phyloP scores from a whole-genome alignment of 768 basidiomycete genomes.

The Mrakia gelida region DNA sequence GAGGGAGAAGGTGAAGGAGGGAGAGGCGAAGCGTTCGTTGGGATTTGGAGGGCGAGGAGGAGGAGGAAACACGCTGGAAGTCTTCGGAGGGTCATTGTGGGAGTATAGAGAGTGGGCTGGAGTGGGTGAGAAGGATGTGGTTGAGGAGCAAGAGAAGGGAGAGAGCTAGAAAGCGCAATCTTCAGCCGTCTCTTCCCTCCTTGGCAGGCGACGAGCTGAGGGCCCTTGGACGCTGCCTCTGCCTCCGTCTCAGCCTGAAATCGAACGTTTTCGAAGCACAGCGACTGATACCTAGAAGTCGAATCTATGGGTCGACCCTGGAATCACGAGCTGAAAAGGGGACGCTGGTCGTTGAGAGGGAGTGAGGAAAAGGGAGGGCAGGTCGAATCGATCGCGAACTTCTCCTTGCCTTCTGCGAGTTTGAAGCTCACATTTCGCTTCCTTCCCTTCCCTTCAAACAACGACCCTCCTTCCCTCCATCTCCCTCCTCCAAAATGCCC shows the following conservation, averaged over 20 bases:
- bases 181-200: too few species aligned
- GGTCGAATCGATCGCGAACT: too few species aligned
- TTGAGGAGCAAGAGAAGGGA: not conserved
- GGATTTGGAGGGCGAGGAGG: not conserved
- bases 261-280: too few species aligned
- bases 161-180: too few species aligned
- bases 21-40: not conserved
- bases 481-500: not conserved
- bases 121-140: not conserved
- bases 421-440: not conserved
- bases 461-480: not conserved
- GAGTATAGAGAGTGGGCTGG: not conserved
- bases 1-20: not conserved
- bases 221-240: too few species aligned
- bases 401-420: not conserved
- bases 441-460: constrained; percentile 1
- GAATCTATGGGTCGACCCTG: too few species aligned
- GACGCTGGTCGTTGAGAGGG: not conserved
- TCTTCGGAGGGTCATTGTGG: not conserved
- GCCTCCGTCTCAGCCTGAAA: too few species aligned
- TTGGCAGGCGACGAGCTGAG: too few species aligned
- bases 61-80: constrained; percentile 3
- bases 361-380: not conserved
- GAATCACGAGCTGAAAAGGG: too few species aligned
- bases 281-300: too few species aligned